Evolutionary conservation across 1,284 basidiomycete genomes (phyloP), one percentile per base, ranked within the genome.

Genomic region (Trichosporon faecale): DNA sequence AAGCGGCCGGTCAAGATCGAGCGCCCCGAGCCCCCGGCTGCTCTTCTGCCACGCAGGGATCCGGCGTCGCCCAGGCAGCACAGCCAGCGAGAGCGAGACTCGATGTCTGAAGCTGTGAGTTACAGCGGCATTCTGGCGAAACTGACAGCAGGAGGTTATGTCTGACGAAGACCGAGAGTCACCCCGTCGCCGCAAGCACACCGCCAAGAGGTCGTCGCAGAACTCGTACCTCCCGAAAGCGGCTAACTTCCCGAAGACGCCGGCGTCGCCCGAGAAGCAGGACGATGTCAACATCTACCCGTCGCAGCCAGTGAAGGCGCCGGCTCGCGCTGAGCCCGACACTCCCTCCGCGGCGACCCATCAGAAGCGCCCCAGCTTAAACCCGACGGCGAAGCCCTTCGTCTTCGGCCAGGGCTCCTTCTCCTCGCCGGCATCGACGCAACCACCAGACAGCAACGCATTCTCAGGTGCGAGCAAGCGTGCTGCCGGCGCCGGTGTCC

Each of bases 151-250:
- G 57, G 57, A 61, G 29, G 16, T 18, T 5, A 16, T n/a, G 2
- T 33, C 25, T 4, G 65, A 68, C 8, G 66, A 65, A 18, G 40
- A 46, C 9, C 31, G 63, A 14, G 44, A 44, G 25, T 52, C 66
- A 18, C 66, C 72, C 2, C 67, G 72, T 12, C 44, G 64, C 2
- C 49, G 72, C 7, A 66, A 27, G 11, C 70, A 68, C 49, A 68
- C 72, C 2, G 70, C 70, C 31, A 69, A 70, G 37, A 64, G 72
- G n/a, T 68, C 70, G 14, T 73, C 72, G 8, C 72, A 73, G 55
- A 73, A 72, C 68, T 73, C 72, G 16, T 66, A 73, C 60, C 68
- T 70, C 5, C 61, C 70, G 3, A 63, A 55, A 2, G 49, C 49
- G 12, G 64, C 65, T 33, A 16, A 27, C 12, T 60, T 66, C n/a